phyloP scores from a whole-genome alignment of 768 basidiomycete genomes.

The Podaxis sp. region DNA sequence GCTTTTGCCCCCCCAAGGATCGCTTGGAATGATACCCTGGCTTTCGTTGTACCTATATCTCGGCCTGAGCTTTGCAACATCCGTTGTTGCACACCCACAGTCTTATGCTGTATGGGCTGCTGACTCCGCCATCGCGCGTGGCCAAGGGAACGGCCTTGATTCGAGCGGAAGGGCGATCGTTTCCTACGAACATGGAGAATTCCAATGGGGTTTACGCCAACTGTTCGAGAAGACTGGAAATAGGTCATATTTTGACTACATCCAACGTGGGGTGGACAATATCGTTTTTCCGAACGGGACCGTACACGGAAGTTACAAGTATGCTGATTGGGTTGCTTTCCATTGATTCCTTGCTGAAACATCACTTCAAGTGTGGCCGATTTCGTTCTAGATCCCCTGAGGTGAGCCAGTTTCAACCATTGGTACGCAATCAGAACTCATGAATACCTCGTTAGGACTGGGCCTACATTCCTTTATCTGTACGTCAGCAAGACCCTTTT shows the following conservation, averaged over 20 bases:
- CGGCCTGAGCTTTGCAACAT: background rate
- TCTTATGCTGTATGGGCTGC: slow-evolving; percentile 48
- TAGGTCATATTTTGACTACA: slow-evolving; percentile 40
- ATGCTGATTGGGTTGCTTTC: slow-evolving; percentile 12
- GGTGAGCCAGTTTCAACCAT: slow-evolving; percentile 21
- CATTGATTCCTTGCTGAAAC: background rate
- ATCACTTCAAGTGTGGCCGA: slow-evolving; percentile 26
- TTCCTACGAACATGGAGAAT: slow-evolving; percentile 40
- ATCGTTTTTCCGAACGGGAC: slow-evolving; percentile 40
- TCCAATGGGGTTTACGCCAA: slow-evolving; percentile 41
- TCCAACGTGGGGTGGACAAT: slow-evolving; percentile 35
- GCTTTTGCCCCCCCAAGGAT: too few relatives aligned
- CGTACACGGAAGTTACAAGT: slow-evolving; percentile 39
- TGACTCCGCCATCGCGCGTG: slow-evolving; percentile 42
- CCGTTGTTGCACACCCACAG: slow-evolving; percentile 25
- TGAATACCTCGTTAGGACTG: slow-evolving; percentile 27
- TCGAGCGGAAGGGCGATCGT: slow-evolving; percentile 32
- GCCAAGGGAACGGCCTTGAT: slow-evolving; percentile 42
- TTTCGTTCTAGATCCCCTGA: slow-evolving; percentile 36
- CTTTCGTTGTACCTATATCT: background rate
- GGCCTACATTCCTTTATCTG: slow-evolving; percentile 40
- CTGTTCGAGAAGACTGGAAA: slow-evolving; percentile 43
- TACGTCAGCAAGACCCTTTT: slow-evolving; percentile 16
- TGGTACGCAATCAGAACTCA: background rate
- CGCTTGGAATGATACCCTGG: too few relatives aligned